phyloP scores from a whole-genome alignment of 306 rosid genomes.

The Cicer pinnatifidum region DNA sequence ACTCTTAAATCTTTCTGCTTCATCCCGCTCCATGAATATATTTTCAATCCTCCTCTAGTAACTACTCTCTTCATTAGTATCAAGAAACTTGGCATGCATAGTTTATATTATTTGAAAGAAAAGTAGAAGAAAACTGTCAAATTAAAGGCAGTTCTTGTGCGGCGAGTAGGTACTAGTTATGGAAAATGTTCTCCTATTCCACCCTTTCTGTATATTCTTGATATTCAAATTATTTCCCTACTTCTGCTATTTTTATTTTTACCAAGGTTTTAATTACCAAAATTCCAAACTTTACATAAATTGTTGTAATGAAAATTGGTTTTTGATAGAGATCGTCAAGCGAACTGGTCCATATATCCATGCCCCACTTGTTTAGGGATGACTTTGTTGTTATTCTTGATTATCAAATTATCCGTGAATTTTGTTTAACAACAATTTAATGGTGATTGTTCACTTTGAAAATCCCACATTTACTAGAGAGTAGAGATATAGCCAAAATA shows the following conservation, averaged over 20 bases:
- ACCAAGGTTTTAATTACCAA: not conserved
- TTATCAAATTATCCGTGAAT: constrained; percentile 12
- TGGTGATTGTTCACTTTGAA: not conserved
- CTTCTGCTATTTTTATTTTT: not conserved
- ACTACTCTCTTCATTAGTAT: not conserved
- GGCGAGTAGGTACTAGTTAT: too few relatives aligned
- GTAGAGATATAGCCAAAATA: too few relatives aligned
- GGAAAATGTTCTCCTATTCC: not conserved
- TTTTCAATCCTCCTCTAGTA: not conserved
- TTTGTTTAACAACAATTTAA: not conserved
- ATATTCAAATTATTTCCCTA: constrained; percentile 17
- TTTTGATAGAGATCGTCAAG: too few relatives aligned
- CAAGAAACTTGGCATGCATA: not conserved
- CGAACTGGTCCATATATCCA: too few relatives aligned
- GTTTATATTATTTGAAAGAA: not conserved
- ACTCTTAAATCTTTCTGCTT: constrained; percentile 15
- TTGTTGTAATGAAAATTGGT: too few relatives aligned
- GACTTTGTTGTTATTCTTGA: constrained; percentile 7
- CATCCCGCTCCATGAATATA: not conserved
- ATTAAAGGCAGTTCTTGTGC: not conserved
- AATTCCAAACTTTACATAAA: constrained; percentile 5
- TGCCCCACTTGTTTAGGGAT: too few relatives aligned
- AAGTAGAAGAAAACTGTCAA: constrained; percentile 6
- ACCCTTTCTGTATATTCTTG: constrained; percentile 11
- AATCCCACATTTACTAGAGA: too few relatives aligned